Evolutionary conservation across 805 yeast species (phyloP), one percentile per base, ranked within the genome.

Genomic region (Candida nitratophila): DNA sequence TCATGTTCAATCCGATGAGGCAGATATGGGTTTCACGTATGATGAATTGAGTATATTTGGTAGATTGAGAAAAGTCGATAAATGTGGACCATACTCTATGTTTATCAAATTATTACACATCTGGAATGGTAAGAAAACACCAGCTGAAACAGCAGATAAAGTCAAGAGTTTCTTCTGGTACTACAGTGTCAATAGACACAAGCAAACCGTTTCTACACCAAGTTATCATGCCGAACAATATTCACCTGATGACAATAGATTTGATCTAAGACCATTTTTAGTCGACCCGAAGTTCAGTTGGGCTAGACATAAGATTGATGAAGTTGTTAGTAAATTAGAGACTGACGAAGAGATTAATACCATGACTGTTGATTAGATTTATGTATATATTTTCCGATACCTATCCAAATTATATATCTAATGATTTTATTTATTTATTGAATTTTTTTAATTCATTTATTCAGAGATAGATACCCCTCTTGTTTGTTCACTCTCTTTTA

Each of bases 11-110:
- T 85, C 95, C 29, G 99, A 93, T 63, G 99, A 93, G 64, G 81
- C 78, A 14, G 99, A 93, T 59, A 93, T 93, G 99, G 99, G 99
- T 2, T 85, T 95, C 83, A 86, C 96, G 0, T 93, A 93, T 57
- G 95, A 90, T 51, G 99, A 93, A 60, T 73, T 93, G 47, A 83
- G 96, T 30, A 71, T 85, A 7, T 90, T 93, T 69, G 99, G 99
- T 14, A 75, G 85, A 47, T 73, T 93, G 48, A 77, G 99, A 51
- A 93, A 93, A 64, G 83, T 93, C 39, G 87, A 86, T 40, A 90
- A 90, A 66, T 86, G 96, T 66, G 99, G 99, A 1, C 99, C 99
- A 4, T 86, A 86, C 58, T 86, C 95, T 7, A 87, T 88, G 95
- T 93, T 93, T 61, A 70, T 90, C 56, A 87, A 89, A 58, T 67